Conservation (phyloP, 345 rosid species). For the Zanthoxylum bungeanum region DNA sequence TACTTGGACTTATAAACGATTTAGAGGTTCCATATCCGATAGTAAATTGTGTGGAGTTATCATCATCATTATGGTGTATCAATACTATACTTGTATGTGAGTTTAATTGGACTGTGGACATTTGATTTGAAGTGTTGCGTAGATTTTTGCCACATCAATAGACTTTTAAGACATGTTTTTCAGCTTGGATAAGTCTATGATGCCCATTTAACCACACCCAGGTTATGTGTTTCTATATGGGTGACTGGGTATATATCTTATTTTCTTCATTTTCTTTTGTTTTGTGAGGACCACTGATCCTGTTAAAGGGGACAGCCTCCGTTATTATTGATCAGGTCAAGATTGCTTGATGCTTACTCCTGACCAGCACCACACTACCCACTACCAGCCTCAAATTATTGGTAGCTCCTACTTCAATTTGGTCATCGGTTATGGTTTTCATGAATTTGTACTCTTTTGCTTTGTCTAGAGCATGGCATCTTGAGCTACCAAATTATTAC, state of each 20-base stretch:
- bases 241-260: not conserved
- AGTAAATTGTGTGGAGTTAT: not conserved
- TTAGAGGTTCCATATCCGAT: not conserved
- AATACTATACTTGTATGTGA: not conserved
- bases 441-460: slow-evolving; percentile 16
- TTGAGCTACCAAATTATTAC: not conserved
- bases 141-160: not conserved
- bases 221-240: slow-evolving; percentile 6
- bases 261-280: not conserved
- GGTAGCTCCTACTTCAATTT: slow-evolving; percentile 13
- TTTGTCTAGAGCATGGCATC: slow-evolving; percentile 7
- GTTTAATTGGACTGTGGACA: not conserved
- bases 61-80: not conserved
- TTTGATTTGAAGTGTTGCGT: not conserved
- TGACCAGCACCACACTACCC: slow-evolving; percentile 20
- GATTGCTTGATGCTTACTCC: slow-evolving; percentile 15
- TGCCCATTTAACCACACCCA: slow-evolving; percentile 1
- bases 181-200: not conserved
- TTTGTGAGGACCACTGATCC: slow-evolving; percentile 24
- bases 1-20: not conserved
- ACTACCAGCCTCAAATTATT: slow-evolving; percentile 14
- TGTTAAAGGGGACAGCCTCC: slow-evolving; percentile 20
- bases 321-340: slow-evolving; percentile 20
- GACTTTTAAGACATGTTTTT: not conserved
- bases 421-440: slow-evolving; percentile 6